These are phyloP conservation scores for Venturia pyrina DNA, from an alignment of 2,329 filamentous ascomycete genomes.

Conservation along the genomic window DNA sequence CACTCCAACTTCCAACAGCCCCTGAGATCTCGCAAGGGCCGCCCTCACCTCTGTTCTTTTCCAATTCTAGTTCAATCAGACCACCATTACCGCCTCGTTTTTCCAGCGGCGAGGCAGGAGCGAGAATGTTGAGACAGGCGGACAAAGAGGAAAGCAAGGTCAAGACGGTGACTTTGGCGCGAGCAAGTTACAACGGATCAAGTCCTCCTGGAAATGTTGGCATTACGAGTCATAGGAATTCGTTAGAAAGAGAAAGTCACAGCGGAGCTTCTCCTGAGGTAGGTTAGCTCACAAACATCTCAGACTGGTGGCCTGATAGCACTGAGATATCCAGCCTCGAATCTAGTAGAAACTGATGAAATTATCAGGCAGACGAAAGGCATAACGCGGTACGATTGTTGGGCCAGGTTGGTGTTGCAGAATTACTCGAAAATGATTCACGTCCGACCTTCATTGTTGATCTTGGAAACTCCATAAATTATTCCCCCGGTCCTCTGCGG, in stretches of 20 bases:
- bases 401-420: slow-evolving; percentile 55
- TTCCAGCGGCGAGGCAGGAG: slow-evolving; percentile 47
- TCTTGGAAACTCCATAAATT: slow-evolving; percentile 48
- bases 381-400: slow-evolving; percentile 46
- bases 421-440: slow-evolving; percentile 67
- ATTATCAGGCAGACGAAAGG: slow-evolving; percentile 40
- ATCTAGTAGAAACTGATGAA: slow-evolving; percentile 17
- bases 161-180: slow-evolving; percentile 42
- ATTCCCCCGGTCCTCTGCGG: slow-evolving; percentile 43
- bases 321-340: slow-evolving; percentile 22
- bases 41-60: slow-evolving; percentile 44
- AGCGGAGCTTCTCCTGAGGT: background rate
- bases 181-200: slow-evolving; percentile 30
- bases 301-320: slow-evolving; percentile 34
- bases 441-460: slow-evolving; percentile 70
- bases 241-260: background rate
- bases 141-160: slow-evolving; percentile 38
- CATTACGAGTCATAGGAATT: background rate
- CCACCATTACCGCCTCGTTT: slow-evolving; percentile 42
- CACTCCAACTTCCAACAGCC: background rate
- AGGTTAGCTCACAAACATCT: background rate
- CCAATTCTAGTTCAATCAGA: slow-evolving; percentile 32
- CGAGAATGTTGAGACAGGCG: slow-evolving; percentile 45
- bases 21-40: slow-evolving; percentile 21
- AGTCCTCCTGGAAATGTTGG: slow-evolving; percentile 28